Percentiles rank a stretch among this genome's conserved stretches.
These are phyloP conservation scores for Melocanna baccifera DNA, from an alignment of 176 grass and related monocot species.

Conservation along the genomic window DNA sequence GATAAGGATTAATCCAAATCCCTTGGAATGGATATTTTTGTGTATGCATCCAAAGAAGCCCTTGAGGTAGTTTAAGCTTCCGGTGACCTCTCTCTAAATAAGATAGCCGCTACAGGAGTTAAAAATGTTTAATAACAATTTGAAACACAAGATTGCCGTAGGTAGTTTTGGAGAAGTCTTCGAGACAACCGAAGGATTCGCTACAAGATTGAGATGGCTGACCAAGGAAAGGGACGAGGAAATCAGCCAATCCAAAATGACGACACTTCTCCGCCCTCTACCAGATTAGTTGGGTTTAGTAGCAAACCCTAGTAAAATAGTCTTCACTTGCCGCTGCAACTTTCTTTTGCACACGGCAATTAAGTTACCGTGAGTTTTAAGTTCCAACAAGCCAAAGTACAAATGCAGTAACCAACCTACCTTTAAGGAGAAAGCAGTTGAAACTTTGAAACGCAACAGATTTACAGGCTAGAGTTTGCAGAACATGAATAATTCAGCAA, in stretches of 20 bases:
- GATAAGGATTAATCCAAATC: too few species aligned
- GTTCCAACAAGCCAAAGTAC: not conserved
- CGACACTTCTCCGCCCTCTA: not conserved
- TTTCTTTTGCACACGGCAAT: not conserved
- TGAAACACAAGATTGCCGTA: too few species aligned
- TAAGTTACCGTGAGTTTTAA: not conserved
- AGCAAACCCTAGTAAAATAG: not conserved
- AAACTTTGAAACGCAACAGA: not conserved
- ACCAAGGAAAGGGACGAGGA: too few species aligned
- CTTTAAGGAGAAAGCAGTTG: not conserved
- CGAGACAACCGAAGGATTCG: not conserved
- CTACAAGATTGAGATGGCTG: not conserved
- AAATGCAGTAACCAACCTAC: not conserved
- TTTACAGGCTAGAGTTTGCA: too few species aligned
- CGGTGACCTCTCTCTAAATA: too few species aligned
- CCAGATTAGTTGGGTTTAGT: not conserved
- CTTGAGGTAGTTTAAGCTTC: too few species aligned
- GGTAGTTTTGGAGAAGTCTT: too few species aligned
- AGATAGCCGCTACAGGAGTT: too few species aligned
- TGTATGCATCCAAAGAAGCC: too few species aligned
- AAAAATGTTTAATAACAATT: too few species aligned
- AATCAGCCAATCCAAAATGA: not conserved
- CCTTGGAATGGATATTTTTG: too few species aligned
- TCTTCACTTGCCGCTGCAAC: not conserved
- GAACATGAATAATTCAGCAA: not conserved